Percentiles rank a stretch among this genome's conserved stretches.
Evolutionary conservation across 306 rosid genomes (phyloP).

Genomic region (Prunus padus): DNA sequence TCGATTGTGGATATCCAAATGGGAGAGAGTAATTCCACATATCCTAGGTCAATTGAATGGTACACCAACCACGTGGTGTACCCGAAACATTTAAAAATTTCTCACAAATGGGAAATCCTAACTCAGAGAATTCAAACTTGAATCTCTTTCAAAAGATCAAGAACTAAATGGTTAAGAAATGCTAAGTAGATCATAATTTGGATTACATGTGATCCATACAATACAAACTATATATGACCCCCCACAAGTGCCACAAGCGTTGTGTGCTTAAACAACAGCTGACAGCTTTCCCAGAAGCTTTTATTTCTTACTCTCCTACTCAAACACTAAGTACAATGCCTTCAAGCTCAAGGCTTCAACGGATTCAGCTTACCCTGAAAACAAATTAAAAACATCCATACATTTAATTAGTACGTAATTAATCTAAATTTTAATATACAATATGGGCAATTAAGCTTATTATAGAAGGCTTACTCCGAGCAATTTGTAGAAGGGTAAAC

Average conservation of each 20-base stretch:
- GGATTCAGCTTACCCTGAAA: constrained; percentile 46
- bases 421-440: no score
- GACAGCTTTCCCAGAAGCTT: not conserved
- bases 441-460: not conserved
- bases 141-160: no score
- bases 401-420: not conserved
- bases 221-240: not conserved
- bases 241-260: not conserved
- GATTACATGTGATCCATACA: not conserved
- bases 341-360: not conserved
- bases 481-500: constrained; percentile 71
- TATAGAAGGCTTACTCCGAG: constrained; percentile 29
- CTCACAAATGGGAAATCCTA: no score
- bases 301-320: no score
- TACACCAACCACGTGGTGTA: no score
- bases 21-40: no score
- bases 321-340: no score
- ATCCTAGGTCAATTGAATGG: no score
- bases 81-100: no score
- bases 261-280: not conserved
- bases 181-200: not conserved
- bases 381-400: constrained; percentile 10
- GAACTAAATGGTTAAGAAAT: no score
- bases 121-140: no score
- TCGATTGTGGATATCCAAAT: no score